A percentile compares a stretch with the other conserved stretches of the same genome.
These are phyloP conservation scores for Ilyonectria sp. DNA, from an alignment of 2,329 filamentous ascomycete species.

Conservation along the genomic window DNA sequence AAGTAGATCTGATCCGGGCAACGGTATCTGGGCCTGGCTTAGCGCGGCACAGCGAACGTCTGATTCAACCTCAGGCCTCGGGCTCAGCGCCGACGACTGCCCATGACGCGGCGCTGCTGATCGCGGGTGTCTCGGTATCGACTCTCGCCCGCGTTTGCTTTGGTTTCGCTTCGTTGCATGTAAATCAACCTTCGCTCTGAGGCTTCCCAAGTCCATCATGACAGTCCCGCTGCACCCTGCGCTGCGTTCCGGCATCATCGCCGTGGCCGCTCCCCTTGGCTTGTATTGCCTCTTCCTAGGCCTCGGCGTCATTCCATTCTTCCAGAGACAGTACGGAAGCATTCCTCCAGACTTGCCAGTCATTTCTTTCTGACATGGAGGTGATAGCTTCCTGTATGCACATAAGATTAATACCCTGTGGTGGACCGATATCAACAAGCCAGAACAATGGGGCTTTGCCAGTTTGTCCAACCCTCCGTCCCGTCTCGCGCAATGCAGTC, in stretches of 20 bases:
- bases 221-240: conserved; percentile 42
- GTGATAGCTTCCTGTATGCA: conserved; percentile 81
- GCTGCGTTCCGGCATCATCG: conserved; percentile 59
- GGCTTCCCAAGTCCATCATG: conserved; percentile 30
- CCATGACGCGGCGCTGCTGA: conserved; percentile 19
- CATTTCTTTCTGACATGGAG: conserved; percentile 30
- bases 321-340: conserved; percentile 81
- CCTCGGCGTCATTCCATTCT: conserved; percentile 75
- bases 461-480: conserved; percentile 64
- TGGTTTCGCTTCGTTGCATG: conserved; percentile 9
- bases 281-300: conserved; percentile 78
- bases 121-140: conserved; percentile 7
- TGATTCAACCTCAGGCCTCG: conserved; percentile 45
- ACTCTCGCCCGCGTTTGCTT: conserved; percentile 14
- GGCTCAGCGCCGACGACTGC: conserved; percentile 22
- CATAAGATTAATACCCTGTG: conserved; percentile 82
- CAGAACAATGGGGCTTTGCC: conserved; percentile 89
- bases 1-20: conserved; percentile 40
- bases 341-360: conserved; percentile 47
- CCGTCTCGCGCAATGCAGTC: neutral
- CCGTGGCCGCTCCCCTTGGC: conserved; percentile 71
- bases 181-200: neutral
- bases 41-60: conserved; percentile 44
- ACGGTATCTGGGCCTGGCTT: conserved; percentile 28
- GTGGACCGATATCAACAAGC: conserved; percentile 81